phyloP scores from a whole-genome alignment of 1,284 basidiomycete species.

The Meripilus lineatus region DNA sequence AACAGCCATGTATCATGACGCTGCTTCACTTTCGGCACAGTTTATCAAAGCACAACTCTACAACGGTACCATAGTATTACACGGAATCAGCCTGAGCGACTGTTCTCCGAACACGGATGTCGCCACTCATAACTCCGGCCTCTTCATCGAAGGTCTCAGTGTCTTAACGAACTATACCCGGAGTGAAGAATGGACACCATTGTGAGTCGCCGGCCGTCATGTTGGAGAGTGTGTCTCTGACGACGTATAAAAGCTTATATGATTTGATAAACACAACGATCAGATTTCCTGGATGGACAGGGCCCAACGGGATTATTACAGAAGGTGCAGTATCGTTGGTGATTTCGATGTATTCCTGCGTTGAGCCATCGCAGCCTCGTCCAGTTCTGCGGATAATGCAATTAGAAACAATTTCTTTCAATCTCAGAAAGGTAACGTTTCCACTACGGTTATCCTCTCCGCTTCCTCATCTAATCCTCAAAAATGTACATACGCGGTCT shows the following conservation, averaged over 20 bases:
- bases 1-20: background rate
- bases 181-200: constrained; percentile 1
- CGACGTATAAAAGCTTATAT: background rate
- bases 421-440: background rate
- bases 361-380: background rate
- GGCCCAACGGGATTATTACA: constrained; percentile 1
- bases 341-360: too few relatives aligned
- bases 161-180: constrained; percentile 6
- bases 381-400: background rate
- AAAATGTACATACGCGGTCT: constrained; percentile 7
- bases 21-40: constrained; percentile 5
- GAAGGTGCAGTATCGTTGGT: background rate
- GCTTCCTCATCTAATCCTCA: background rate
- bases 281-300: constrained; percentile 5
- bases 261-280: constrained; percentile 1
- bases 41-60: constrained; percentile 5
- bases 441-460: background rate
- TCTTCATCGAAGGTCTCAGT: constrained; percentile 9
- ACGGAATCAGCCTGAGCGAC: constrained; percentile 1
- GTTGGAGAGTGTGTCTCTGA: background rate
- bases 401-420: background rate
- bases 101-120: background rate
- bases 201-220: background rate
- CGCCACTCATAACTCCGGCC: constrained; percentile 1
- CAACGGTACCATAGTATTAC: constrained; percentile 4